phyloP scores from a whole-genome alignment of 2,329 filamentous ascomycete genomes.

The Neonectria faginata region DNA sequence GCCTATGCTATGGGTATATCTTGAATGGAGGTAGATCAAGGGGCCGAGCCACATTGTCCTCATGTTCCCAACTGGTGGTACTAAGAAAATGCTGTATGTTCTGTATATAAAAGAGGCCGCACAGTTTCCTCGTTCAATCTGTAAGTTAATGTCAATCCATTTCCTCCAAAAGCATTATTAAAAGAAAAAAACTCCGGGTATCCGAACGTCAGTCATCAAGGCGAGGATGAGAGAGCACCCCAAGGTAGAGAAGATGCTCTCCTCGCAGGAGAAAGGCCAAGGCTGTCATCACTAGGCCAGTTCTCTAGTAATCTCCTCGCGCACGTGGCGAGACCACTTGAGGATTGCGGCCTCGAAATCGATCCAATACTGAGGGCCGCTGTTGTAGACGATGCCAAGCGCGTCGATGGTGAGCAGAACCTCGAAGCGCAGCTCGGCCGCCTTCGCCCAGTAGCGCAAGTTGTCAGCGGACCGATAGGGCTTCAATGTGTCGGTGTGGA shows the following conservation, averaged over 20 bases:
- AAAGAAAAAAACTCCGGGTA: slow-evolving; percentile 41
- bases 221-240: slow-evolving; percentile 17
- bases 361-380: slow-evolving; percentile 76
- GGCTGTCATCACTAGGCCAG: slow-evolving; percentile 53
- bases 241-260: slow-evolving; percentile 9
- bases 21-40: slow-evolving; percentile 46
- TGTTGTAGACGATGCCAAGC: slow-evolving; percentile 85
- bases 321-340: slow-evolving; percentile 84
- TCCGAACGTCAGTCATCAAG: slow-evolving; percentile 46
- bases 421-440: slow-evolving; percentile 94
- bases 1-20: slow-evolving; percentile 53
- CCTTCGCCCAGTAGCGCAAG: slow-evolving; percentile 95
- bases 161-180: slow-evolving; percentile 26
- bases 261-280: slow-evolving; percentile 18
- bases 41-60: slow-evolving; percentile 32
- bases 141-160: slow-evolving; percentile 39
- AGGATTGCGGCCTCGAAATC: slow-evolving; percentile 86
- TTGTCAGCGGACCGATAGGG: slow-evolving; percentile 96
- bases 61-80: slow-evolving; percentile 16
- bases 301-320: slow-evolving; percentile 85
- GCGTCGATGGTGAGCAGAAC: slow-evolving; percentile 85
- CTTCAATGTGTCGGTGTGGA: slow-evolving; percentile 92
- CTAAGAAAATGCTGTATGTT: slow-evolving; percentile 33
- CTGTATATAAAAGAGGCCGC: slow-evolving; percentile 28
- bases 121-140: slow-evolving; percentile 40